phyloP scores from a whole-genome alignment of 2,329 filamentous ascomycete species.

The Fusarium lyarnte region DNA sequence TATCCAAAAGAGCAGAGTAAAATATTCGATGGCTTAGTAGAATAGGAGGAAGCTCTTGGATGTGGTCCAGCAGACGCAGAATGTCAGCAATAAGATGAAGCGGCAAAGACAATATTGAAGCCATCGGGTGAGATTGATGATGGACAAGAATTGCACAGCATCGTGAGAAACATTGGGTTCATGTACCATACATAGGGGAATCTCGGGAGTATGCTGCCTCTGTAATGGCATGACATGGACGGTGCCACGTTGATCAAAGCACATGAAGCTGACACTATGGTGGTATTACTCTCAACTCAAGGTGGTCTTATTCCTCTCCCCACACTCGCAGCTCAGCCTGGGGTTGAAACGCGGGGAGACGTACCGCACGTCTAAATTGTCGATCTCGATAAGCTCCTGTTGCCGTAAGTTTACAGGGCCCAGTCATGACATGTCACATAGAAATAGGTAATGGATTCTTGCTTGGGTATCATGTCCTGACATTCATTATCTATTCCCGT shows the following conservation, averaged over 20 bases:
- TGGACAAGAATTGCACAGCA: not conserved
- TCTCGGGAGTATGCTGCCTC: not conserved
- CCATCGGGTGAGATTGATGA: slow-evolving; percentile 16
- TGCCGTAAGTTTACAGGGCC: not conserved
- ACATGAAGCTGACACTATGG: slow-evolving; percentile 24
- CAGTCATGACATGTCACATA: not conserved
- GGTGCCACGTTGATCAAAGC: slow-evolving; percentile 21
- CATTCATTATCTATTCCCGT: not conserved
- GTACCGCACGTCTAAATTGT: not conserved
- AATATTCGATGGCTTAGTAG: slow-evolving; percentile 38
- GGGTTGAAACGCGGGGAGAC: slow-evolving; percentile 11
- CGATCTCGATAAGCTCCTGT: slow-evolving; percentile 5
- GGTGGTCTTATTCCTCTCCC: slow-evolving; percentile 40
- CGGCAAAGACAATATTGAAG: slow-evolving; percentile 34
- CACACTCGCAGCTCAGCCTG: slow-evolving; percentile 26
- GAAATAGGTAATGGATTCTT: not conserved
- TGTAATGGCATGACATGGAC: slow-evolving; percentile 27
- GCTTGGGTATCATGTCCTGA: slow-evolving; percentile 1
- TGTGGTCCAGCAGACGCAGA: slow-evolving; percentile 23
- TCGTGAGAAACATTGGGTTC: not conserved
- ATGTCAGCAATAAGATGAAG: slow-evolving; percentile 38
- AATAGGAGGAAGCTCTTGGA: slow-evolving; percentile 28
- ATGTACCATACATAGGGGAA: not conserved
- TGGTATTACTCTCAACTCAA: slow-evolving; percentile 4
- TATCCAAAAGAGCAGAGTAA: slow-evolving; percentile 34